Evolutionary conservation across 352 stramenopile species (phyloP), one percentile per base, ranked within the genome.

Genomic region (Phytophthora agathidicida): DNA sequence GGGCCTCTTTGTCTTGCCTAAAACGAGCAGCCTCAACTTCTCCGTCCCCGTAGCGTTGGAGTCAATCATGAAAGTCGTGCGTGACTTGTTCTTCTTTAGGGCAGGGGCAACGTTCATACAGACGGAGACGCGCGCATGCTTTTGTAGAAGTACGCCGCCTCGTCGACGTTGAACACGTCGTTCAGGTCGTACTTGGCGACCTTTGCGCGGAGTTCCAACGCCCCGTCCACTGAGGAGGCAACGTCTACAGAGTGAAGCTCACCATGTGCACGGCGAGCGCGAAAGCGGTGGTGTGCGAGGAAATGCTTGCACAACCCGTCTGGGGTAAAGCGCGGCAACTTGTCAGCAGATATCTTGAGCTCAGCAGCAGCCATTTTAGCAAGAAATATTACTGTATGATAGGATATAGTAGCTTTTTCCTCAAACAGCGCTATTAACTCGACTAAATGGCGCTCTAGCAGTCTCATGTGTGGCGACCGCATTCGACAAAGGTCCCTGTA

Each of bases 71-170:
- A 55, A 28, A 2, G 31, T 45, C 23, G 45, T 26, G n/a, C 46
- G 32, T 1, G 46, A 6, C 32, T 55, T 45, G 13, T 53, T 53
- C 5, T 17, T 6, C 30, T 53, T 53, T 3, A 33, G 20, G 2
- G 45, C 45, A 8, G 30, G 31, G 1, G 45, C 19, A 16, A 16
- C 20, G 17, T 16, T 16, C 5, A 53, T 6, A 10, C 31, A 43
- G 3, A 53, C 13, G 2, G 31, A 43, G 2, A 32, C 20, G 3
- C 30, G 20, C 7, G 22, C 2, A 42, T 5, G 4, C 0, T 8
- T 16, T 51, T 51, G 45, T 43, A 53, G 32, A 53, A 53, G 30
- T 26, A 42, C 10, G 45, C 45, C 1, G 45, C 45, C 13, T 43
- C 30, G 31, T 53, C 19, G 3, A 53, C 22, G n/a, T 43, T 53